Evolutionary conservation across 805 yeast species (phyloP), one percentile per base, ranked within the genome.

Genomic region (Saturnispora besseyi): DNA sequence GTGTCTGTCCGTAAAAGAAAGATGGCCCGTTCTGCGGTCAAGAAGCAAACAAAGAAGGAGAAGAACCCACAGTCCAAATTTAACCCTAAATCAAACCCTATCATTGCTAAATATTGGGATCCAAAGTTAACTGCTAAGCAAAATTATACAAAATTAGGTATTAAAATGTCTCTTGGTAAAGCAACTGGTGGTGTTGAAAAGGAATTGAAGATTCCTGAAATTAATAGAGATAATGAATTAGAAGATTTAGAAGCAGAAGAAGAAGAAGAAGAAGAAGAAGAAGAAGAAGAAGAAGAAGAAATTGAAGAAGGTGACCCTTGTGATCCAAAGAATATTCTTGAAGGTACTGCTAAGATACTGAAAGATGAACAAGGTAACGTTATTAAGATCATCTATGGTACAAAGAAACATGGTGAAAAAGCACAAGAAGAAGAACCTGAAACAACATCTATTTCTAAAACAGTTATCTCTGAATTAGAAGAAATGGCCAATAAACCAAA

Each of bases 21-120:
- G 79, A 82, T 82, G 79, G 79, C 81, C 49, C 79, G 84, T 56
- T 80, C 91, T 36, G 76, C 87, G 51, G 76, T 81, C 73, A 57
- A 87, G 85, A 67, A 79, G 76, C 57, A 79, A 93, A 30, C 77
- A 93, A 64, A 75, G 81, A 56, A 64, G 42, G 42, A 63, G 45
- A 87, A 87, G 63, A 90, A 85, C 60, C 80, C 77, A 59, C 82
- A 81, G 58, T 77, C 84, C 62, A 75, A 82, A 57, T 70, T 82
- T 52, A 80, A 80, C 53, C 78, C 86, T 31, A 74, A 74, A 44
- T 74, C 86, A 0, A 87, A 88, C 62, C 86, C 95, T 2, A 78
- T 93, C 54, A 85, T 93, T 54, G 95, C 88, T 4, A 86, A 80
- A 32, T 77, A 89, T 65, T 93, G 99, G 99, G 96, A 93, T 67